Base-by-base conservation (phyloP, 2,329 filamentous ascomycete species). In the Trichoderma asperellum region DNA sequence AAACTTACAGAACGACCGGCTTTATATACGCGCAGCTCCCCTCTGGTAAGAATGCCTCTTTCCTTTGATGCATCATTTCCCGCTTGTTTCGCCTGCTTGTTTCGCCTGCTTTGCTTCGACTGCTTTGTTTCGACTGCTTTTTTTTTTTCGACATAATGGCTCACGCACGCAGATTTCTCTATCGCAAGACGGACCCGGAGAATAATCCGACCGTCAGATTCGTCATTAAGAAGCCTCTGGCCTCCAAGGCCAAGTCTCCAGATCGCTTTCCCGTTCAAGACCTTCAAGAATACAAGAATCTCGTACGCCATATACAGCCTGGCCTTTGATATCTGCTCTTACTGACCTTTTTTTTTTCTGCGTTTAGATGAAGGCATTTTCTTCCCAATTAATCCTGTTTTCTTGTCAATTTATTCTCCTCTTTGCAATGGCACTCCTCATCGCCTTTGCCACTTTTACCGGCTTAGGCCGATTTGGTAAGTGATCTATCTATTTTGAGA, bases 401-500 rank as follows among this genome's bases (percentile, higher is more conserved):
- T 52, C 12, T 6, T 27, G n/a, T 2, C 5, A 62, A 16, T 7
- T 57, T 21, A 29, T 59, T 14, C 32, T 49, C 14, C 18, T n/a
- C 1, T 55, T 16, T 37, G 47, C 65, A 1, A 53, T 68, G 65
- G 56, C 55, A 4, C 47, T 63, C 47, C 62, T 61, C 52, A 52
- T 66, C 18, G 40, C 49, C 7, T 43, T 32, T 32, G 71, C 74
- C 34, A 75, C 74, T 37, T 61, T 78, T 29, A 70, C 75, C 43
- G 73, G 73, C 65, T 47, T 78, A n/a, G 70, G 76, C 27, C 29
- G 34, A 12, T 66, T 66, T 43, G 75, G 74, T 34, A 74, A 60
- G 56, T 53, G n/a, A 14, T 49, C 40, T 14, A 8, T 18, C 40
- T 14, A 8, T 11, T 34, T 43, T 62, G 35, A 24, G 24, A 12